These are phyloP conservation scores for Cylindrodendrum hubeiense DNA, from an alignment of 2,329 filamentous ascomycete genomes.

Conservation along the genomic window DNA sequence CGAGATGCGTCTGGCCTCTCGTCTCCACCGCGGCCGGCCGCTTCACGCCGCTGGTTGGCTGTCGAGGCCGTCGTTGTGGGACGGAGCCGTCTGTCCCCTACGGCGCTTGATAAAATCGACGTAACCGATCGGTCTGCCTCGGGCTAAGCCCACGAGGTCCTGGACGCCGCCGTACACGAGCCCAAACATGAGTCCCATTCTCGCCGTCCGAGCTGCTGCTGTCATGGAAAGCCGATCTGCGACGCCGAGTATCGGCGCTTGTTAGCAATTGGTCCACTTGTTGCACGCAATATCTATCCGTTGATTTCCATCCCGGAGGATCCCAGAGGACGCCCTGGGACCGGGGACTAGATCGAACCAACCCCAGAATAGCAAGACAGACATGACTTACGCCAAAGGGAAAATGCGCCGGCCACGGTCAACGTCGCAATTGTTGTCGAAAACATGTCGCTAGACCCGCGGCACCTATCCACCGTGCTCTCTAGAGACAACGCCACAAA, in stretches of 20 bases:
- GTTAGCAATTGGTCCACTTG: slow-evolving; percentile 40
- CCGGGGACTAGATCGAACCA: background rate
- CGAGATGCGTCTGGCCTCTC: slow-evolving; percentile 14
- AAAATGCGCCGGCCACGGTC: slow-evolving; percentile 88
- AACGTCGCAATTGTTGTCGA: slow-evolving; percentile 87
- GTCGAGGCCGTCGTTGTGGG: slow-evolving; percentile 20
- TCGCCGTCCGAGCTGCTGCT: slow-evolving; percentile 82
- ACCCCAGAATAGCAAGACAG: background rate
- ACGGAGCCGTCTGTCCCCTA: slow-evolving; percentile 30
- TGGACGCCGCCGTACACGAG: slow-evolving; percentile 85
- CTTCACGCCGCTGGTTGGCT: slow-evolving; percentile 33
- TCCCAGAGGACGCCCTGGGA: background rate
- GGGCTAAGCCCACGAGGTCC: slow-evolving; percentile 76
- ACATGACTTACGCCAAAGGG: slow-evolving; percentile 78
- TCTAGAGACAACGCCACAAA: slow-evolving; percentile 84
- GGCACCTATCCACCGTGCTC: slow-evolving; percentile 83
- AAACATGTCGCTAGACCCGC: slow-evolving; percentile 78
- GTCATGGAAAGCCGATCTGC: slow-evolving; percentile 83
- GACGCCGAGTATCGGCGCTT: slow-evolving; percentile 46
- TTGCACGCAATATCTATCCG: slow-evolving; percentile 41
- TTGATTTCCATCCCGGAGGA: slow-evolving; percentile 38
- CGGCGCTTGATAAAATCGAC: slow-evolving; percentile 73
- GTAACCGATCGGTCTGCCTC: slow-evolving; percentile 81
- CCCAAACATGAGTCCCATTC: slow-evolving; percentile 82
- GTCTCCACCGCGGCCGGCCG: slow-evolving; percentile 20